Conservation (phyloP, 352 stramenopile genomes). For the Phytophthora sp. region DNA sequence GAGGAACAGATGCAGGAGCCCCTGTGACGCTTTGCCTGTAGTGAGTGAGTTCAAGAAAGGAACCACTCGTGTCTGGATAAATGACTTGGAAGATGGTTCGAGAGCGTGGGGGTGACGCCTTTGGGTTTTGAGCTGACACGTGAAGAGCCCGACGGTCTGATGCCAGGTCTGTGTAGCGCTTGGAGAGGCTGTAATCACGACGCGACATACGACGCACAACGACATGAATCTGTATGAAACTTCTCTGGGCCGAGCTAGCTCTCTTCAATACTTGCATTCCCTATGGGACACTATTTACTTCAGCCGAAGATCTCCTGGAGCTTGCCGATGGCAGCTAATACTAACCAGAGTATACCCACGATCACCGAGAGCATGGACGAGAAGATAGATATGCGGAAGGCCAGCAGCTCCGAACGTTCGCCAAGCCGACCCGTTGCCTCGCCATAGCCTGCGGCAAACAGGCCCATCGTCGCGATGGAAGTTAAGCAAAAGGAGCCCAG, state of each 20-base stretch:
- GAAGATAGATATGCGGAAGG: conserved; percentile 83
- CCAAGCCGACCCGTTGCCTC: conserved; percentile 70
- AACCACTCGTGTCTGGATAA: not conserved
- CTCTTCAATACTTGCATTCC: conserved; percentile 34
- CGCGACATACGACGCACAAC: conserved; percentile 21
- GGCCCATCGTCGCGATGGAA: conserved; percentile 91
- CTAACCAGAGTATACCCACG: conserved; percentile 84
- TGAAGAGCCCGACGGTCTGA: no score
- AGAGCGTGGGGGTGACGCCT: not conserved
- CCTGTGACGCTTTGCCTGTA: no score
- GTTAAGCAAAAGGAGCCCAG: conserved; percentile 90
- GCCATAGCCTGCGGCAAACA: conserved; percentile 88
- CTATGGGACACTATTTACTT: conserved; percentile 30
- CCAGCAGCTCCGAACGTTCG: conserved; percentile 75
- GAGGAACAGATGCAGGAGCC: not conserved
- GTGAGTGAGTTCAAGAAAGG: not conserved
- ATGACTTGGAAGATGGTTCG: conserved; percentile 4
- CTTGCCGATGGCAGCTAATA: conserved; percentile 75
- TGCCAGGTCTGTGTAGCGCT: conserved; percentile 7
- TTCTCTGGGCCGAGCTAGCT: conserved; percentile 17
- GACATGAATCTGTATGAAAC: conserved; percentile 37
- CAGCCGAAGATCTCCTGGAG: conserved; percentile 82
- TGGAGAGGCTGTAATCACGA: conserved; percentile 16
- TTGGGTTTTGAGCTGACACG: no score
- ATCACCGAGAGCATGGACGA: conserved; percentile 86